Percentiles rank a stretch among this genome's conserved stretches.
phyloP scores from a whole-genome alignment of 805 yeast genomes.

The Hanseniaspora hatyaiensis region DNA sequence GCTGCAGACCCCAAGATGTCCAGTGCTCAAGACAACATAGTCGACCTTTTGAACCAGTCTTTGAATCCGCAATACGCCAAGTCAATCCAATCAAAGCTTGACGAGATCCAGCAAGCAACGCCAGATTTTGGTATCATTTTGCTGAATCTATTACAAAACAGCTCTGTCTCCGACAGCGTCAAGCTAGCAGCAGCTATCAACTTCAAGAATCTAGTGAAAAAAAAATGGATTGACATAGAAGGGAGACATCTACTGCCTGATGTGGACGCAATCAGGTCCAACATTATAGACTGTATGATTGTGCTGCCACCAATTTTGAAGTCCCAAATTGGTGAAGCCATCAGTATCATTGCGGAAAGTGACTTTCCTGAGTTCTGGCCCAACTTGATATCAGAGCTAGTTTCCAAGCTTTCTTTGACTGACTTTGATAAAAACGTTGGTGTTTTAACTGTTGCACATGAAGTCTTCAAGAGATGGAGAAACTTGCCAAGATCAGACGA shows the following conservation, averaged over 20 bases:
- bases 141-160: constrained; percentile 63
- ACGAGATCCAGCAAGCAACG: constrained; percentile 43
- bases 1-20: too few species aligned
- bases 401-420: constrained; percentile 47
- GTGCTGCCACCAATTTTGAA: constrained; percentile 67
- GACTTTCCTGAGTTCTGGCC: constrained; percentile 93
- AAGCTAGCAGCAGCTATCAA: constrained; percentile 82
- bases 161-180: constrained; percentile 40
- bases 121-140: constrained; percentile 69
- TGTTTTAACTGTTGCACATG: constrained; percentile 82
- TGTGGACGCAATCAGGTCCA: constrained; percentile 55
- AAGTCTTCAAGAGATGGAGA: constrained; percentile 94
- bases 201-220: constrained; percentile 73
- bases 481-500: constrained; percentile 87
- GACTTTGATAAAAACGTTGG: constrained; percentile 72
- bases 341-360: constrained; percentile 83
- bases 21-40: constrained; percentile 40
- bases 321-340: constrained; percentile 88
- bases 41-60: constrained; percentile 49
- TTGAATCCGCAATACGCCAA: constrained; percentile 53
- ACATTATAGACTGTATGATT: constrained; percentile 80
- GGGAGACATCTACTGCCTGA: constrained; percentile 67
- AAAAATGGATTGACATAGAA: constrained; percentile 84
- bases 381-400: constrained; percentile 59
- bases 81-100: constrained; percentile 53